Conservation (phyloP, 768 basidiomycete genomes). For the Boletus insuetus region DNA sequence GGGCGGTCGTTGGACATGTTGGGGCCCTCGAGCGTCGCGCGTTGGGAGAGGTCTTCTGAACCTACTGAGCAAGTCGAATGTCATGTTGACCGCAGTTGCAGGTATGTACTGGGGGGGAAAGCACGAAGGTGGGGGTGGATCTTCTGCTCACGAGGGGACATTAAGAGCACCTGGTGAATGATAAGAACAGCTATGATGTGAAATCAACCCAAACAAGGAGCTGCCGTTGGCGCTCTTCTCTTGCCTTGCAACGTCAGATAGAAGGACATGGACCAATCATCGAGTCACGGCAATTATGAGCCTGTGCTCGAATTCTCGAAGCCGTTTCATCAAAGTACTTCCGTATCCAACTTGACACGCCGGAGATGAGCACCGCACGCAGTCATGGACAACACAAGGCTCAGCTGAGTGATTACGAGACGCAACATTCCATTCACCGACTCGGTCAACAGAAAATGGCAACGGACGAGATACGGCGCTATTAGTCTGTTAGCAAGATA, state of each 20-base stretch:
- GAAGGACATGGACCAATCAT: slow-evolving; percentile 28
- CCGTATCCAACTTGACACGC: slow-evolving; percentile 17
- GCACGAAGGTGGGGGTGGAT: slow-evolving; percentile 6
- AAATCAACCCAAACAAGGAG: slow-evolving; percentile 22
- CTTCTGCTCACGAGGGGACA: slow-evolving; percentile 18
- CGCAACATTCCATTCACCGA: slow-evolving; percentile 21
- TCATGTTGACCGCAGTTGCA: slow-evolving; percentile 15
- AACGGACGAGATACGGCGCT: slow-evolving; percentile 19
- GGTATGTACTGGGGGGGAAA: slow-evolving; percentile 5
- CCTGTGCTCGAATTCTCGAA: slow-evolving; percentile 28
- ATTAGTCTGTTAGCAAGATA: slow-evolving; percentile 24
- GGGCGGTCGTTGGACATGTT: slow-evolving; percentile 14
- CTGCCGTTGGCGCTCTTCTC: slow-evolving; percentile 27
- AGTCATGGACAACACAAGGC: slow-evolving; percentile 19
- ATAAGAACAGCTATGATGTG: slow-evolving; percentile 29
- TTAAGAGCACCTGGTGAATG: slow-evolving; percentile 29
- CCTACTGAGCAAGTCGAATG: slow-evolving; percentile 28
- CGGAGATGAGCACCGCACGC: slow-evolving; percentile 27
- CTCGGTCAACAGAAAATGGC: slow-evolving; percentile 19
- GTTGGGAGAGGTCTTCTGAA: slow-evolving; percentile 17
- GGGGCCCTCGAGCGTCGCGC: slow-evolving; percentile 16
- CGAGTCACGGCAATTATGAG: slow-evolving; percentile 24
- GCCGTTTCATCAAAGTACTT: slow-evolving; percentile 26
- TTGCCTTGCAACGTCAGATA: slow-evolving; percentile 26
- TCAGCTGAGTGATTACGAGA: slow-evolving; percentile 10